Conservation (phyloP, 768 basidiomycete genomes). For the Russula lepida region DNA sequence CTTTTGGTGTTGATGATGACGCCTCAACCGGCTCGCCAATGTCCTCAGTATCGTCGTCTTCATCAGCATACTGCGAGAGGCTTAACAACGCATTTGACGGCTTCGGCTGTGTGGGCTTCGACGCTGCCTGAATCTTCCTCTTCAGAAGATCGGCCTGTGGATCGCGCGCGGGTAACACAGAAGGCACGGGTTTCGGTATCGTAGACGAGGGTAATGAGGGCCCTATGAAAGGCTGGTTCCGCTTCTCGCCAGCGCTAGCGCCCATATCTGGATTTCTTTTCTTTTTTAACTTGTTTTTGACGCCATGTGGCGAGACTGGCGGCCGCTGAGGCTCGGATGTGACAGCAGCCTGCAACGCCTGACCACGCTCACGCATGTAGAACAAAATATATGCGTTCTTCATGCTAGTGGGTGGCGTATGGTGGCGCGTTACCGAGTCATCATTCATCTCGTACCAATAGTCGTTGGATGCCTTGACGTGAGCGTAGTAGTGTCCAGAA, state of each 20-base stretch:
- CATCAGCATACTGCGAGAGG: constrained; percentile 37
- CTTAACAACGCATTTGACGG: constrained; percentile 32
- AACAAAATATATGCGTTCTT: constrained; percentile 90
- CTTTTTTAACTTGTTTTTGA: constrained; percentile 40
- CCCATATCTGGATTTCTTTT: constrained; percentile 40
- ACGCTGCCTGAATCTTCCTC: constrained; percentile 43
- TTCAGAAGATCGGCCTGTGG: constrained; percentile 47
- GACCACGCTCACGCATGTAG: constrained; percentile 77
- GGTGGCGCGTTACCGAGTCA: constrained; percentile 49
- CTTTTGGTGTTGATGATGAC: neutral
- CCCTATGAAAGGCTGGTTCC: constrained; percentile 50
- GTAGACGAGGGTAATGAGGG: constrained; percentile 50
- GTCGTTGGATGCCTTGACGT: constrained; percentile 60
- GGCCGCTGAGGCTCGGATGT: constrained; percentile 24
- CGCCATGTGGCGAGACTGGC: constrained; percentile 23
- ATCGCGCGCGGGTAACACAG: constrained; percentile 28
- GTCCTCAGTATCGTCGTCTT: constrained; percentile 30
- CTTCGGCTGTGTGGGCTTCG: constrained; percentile 16
- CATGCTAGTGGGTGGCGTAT: constrained; percentile 44
- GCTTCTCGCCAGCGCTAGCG: constrained; percentile 42
- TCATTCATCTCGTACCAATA: constrained; percentile 95
- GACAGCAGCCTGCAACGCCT: constrained; percentile 59
- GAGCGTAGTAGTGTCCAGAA: constrained; percentile 92
- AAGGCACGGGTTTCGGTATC: constrained; percentile 22
- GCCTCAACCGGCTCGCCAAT: constrained; percentile 27